Evolutionary conservation across 257 asterid genomes (phyloP), one percentile per base, ranked within the genome.

Genomic region (Solanum rostratum): DNA sequence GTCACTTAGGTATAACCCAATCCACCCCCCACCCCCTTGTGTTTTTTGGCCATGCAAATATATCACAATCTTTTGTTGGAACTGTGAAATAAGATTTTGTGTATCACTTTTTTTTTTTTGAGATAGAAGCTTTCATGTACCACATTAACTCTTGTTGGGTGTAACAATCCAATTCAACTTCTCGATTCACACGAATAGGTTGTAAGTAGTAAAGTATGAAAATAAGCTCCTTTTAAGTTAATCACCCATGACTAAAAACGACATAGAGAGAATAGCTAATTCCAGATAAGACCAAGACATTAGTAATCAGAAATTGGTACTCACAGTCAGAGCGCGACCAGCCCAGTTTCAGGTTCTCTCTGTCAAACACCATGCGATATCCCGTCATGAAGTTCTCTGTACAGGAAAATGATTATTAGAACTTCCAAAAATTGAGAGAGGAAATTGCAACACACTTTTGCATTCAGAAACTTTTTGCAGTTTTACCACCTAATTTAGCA

Each of bases 381-480:
- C 98, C 93, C 14, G 92, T 87, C 96, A 95, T 92, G 92, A 95
- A 95, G 90, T 95, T 95, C 91, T 95, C 98, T 95, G 98, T 91
- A 90, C n/a, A 87, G 60, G 57, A 49, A 41, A 81, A 60, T 59
- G 43, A 39, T 62, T 41, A 43, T 59, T 22, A 81, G 59, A 24
- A 60, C 39, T 24, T 13, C 22, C 55, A 39, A 50, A 76, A 49
- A 4, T 76, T 27, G 82, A 50, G 59, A 73, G 45, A 30, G 55
- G 54, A n/a, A 54, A 50, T 81, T 57, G 52, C 84, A 54, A 41
- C 65, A 37, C 53, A 57, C 84, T 15, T 33, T 20, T 20, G 84
- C 41, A 60, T 81, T 55, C 84, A 55, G 68, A 54, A 55, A 20
- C 14, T n/a, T 71, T 71, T 43, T 30, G 29, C 62, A 27, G 10